Evolutionary conservation across 2,329 filamentous ascomycete species (phyloP).

Genomic region (Ascochyta viciae-villosae): DNA sequence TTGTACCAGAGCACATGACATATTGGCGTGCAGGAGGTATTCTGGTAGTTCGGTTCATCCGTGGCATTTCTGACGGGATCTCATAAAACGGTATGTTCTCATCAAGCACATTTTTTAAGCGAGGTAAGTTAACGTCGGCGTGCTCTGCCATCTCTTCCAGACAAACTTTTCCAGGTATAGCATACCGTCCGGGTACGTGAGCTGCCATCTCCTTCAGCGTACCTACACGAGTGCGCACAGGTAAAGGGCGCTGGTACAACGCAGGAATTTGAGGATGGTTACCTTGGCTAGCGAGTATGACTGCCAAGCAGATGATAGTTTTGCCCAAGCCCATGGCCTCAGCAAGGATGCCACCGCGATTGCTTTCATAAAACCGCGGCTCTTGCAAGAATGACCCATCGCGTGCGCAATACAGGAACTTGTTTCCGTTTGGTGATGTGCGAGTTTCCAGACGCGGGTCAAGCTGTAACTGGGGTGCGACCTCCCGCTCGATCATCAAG

Average conservation of each 20-base stretch:
- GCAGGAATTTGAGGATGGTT: conserved; percentile 72
- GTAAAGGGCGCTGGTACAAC: conserved; percentile 58
- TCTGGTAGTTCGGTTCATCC: conserved; percentile 52
- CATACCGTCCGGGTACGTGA: conserved; percentile 68
- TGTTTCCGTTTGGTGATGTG: conserved; percentile 64
- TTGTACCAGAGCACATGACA: conserved; percentile 70
- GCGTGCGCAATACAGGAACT: conserved; percentile 75
- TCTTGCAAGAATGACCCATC: conserved; percentile 67
- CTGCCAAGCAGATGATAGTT: conserved; percentile 79
- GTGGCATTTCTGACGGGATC: conserved; percentile 49
- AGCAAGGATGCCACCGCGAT: conserved; percentile 77
- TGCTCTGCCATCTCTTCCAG: conserved; percentile 62
- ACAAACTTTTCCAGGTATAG: conserved; percentile 73
- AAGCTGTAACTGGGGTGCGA: conserved; percentile 66
- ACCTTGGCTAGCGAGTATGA: conserved; percentile 76
- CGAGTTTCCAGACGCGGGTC: conserved; percentile 75
- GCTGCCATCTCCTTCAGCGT: conserved; percentile 80
- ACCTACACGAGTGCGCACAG: conserved; percentile 59
- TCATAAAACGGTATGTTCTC: conserved; percentile 50
- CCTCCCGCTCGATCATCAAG: conserved; percentile 83
- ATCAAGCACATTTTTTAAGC: conserved; percentile 36
- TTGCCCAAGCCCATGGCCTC: conserved; percentile 85
- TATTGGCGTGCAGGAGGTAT: conserved; percentile 58
- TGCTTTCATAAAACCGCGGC: conserved; percentile 76
- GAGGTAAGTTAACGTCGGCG: conserved; percentile 37